A percentile compares a stretch with the other conserved stretches of the same genome.
Evolutionary conservation across 768 basidiomycete species (phyloP).

Genomic region (Baorangia bicolor): DNA sequence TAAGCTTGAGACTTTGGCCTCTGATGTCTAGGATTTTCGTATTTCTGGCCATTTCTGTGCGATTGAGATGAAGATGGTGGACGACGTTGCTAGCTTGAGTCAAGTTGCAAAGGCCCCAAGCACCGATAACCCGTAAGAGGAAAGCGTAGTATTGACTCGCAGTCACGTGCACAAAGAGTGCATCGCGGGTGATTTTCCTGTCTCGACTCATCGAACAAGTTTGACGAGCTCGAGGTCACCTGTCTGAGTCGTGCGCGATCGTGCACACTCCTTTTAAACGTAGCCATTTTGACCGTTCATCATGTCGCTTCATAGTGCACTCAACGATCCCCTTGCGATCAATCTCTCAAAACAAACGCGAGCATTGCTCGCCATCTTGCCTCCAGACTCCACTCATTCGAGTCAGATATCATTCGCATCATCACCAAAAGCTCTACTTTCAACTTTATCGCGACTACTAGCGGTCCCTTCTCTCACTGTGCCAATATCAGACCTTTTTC

Average conservation of each 20-base stretch:
- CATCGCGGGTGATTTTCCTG: slow-evolving; percentile 3
- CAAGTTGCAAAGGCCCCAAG: neutral
- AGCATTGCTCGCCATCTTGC: slow-evolving; percentile 44
- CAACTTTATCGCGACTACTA: slow-evolving; percentile 58
- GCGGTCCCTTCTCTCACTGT: slow-evolving; percentile 61
- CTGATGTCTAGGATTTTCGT: slow-evolving; percentile 29
- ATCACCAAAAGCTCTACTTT: slow-evolving; percentile 45
- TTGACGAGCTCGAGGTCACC: neutral
- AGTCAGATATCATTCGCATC: slow-evolving; percentile 38
- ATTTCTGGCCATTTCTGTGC: slow-evolving; percentile 17
- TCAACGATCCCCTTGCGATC: slow-evolving; percentile 59
- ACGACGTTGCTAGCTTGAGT: neutral
- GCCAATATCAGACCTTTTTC: slow-evolving; percentile 60
- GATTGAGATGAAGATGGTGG: neutral
- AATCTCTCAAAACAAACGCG: slow-evolving; percentile 56
- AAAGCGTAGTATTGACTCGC: neutral
- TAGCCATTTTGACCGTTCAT: neutral
- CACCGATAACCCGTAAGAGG: slow-evolving; percentile 20
- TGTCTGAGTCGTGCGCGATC: neutral
- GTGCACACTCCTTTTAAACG: neutral
- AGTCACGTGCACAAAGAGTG: slow-evolving; percentile 23
- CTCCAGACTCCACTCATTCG: slow-evolving; percentile 41
- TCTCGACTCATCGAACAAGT: neutral
- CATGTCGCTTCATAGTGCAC: slow-evolving; percentile 8
- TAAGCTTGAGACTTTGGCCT: slow-evolving; percentile 61